Evolutionary conservation across 345 rosid genomes (phyloP), one percentile per base, ranked within the genome.

Genomic region (Cardamine chenopodiifolia): DNA sequence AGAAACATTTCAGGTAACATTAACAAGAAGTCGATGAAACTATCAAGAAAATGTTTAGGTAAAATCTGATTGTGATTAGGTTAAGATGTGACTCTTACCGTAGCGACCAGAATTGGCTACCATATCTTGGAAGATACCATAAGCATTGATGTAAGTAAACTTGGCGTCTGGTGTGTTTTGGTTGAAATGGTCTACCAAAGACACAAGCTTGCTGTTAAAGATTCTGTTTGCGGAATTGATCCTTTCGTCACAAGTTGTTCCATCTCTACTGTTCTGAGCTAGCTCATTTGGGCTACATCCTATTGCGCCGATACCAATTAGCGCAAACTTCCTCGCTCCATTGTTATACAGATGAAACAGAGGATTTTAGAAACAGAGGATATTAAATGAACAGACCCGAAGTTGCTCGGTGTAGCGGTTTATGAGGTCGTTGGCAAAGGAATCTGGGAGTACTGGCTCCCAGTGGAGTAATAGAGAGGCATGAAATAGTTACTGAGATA

Each of bases 401-500:
- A 94, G 82, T 72, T 91, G 96, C 32, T 76, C 40, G 20, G 92
- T 76, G 60, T 94, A 94, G 1, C 82, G 83, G 60, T 78, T 80
- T 34, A 87, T 85, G 37, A 94, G 97, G 48, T 71, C 77, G 42
- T 82, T 75, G 3, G 97, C 88, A 17, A 73, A 94, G 13, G 87
- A 84, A 5, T 86, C 90, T 0, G 97, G 87, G 85, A 84, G 74
- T 79, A 94, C 11, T 75, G 93, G 53, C 71, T 80, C 22, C 84
- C 32, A 8, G 84, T 76, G 8, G 89, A 74, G 86, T 94, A 94
- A 39, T 62, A 71, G 7, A 66, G 75, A 10, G 98, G 96, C 93
- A 86, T 86, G 80, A 91, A 93, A 70, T 93, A 93, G 81, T 94
- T 94, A 68, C 91, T 94, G 37, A 94, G 92, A 73, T 94, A 94